A percentile compares a stretch with the other conserved stretches of the same genome.
Evolutionary conservation across 768 basidiomycete species (phyloP).

Genomic region (Tricholoma terreum): DNA sequence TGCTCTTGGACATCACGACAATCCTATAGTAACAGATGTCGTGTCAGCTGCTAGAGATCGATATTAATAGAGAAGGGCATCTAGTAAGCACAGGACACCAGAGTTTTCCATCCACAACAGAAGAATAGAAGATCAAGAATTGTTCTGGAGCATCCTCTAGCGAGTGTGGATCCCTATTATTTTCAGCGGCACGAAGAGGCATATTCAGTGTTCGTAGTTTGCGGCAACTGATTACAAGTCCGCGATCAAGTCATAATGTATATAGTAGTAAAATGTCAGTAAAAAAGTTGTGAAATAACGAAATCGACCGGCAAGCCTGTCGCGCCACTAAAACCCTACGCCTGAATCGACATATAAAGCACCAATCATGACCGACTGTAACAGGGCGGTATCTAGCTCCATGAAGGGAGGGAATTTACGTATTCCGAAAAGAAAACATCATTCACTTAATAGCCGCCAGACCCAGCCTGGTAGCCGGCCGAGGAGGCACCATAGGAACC

Average conservation of each 20-base stretch:
- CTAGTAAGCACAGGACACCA: slow-evolving; percentile 68
- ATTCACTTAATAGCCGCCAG: slow-evolving; percentile 28
- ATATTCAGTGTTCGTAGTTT: slow-evolving; percentile 28
- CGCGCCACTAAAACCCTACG: slow-evolving; percentile 30
- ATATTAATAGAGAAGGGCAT: background rate
- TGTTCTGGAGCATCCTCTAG: slow-evolving; percentile 42
- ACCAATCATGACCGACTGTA: slow-evolving; percentile 34
- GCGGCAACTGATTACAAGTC: background rate
- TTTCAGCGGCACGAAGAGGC: slow-evolving; percentile 46
- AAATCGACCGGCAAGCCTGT: slow-evolving; percentile 31
- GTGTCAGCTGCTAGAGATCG: background rate
- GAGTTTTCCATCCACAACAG: slow-evolving; percentile 53
- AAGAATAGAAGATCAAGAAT: slow-evolving; percentile 71
- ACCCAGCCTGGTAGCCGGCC: slow-evolving; percentile 23
- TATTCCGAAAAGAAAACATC: slow-evolving; percentile 14
- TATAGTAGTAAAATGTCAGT: too few species aligned
- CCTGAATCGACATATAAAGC: slow-evolving; percentile 39
- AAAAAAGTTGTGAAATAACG: too few species aligned
- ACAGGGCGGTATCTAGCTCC: slow-evolving; percentile 32
- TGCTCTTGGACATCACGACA: slow-evolving; percentile 58
- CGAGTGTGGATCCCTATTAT: slow-evolving; percentile 31
- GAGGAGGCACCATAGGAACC: slow-evolving; percentile 18
- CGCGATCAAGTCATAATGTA: too few species aligned
- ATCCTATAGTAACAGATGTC: slow-evolving; percentile 41
- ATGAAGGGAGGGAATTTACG: slow-evolving; percentile 29